phyloP scores from a whole-genome alignment of 257 asterid species.

The Fraxinus anomala region DNA sequence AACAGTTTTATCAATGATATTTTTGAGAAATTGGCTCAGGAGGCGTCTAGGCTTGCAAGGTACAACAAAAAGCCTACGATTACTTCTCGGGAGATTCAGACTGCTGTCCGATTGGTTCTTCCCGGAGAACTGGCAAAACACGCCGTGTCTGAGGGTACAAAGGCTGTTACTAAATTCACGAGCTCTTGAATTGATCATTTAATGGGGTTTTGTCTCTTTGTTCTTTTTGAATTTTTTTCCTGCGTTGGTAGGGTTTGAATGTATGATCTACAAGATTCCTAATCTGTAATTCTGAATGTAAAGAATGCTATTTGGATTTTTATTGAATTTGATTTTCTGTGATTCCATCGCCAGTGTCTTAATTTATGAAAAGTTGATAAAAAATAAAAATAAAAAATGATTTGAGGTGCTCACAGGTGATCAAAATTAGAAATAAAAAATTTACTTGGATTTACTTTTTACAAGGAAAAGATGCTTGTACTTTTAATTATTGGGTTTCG shows the following conservation, averaged over 20 bases:
- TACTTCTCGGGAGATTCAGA: constrained; percentile 71
- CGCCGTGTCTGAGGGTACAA: constrained; percentile 72
- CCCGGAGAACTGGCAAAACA: constrained; percentile 77
- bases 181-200: constrained; percentile 36
- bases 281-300: background rate
- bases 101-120: constrained; percentile 65
- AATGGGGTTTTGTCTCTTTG: constrained; percentile 16
- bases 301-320: background rate
- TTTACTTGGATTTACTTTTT: no score
- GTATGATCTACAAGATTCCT: background rate
- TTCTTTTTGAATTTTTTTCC: background rate
- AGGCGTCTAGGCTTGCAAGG: constrained; percentile 52
- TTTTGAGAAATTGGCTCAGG: constrained; percentile 68
- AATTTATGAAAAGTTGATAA: background rate
- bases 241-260: background rate
- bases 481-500: no score
- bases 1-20: constrained; percentile 77
- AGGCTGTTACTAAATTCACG: constrained; percentile 79
- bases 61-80: constrained; percentile 80
- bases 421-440: no score
- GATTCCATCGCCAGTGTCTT: background rate
- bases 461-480: no score
- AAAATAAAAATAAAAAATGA: no score
- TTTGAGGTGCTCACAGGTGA: no score
- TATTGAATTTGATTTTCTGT: background rate